Evolutionary conservation across 257 asterid genomes (phyloP).

Genomic region (Solanum pinnatisectum): DNA sequence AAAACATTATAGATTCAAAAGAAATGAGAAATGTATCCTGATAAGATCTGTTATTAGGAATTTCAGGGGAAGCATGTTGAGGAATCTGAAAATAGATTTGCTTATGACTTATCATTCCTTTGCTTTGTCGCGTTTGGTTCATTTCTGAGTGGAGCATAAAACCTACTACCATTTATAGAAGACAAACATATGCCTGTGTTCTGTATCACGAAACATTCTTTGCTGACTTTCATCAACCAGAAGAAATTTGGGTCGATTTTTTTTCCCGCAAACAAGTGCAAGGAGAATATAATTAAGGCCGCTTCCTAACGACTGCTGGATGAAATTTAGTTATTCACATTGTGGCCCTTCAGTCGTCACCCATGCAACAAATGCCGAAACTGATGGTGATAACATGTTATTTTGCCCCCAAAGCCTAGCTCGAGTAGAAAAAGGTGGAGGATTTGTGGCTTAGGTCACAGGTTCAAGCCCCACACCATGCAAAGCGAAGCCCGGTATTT

Average conservation of each 20-base stretch:
- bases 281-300: not conserved
- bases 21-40: not conserved
- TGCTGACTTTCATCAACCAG: not conserved
- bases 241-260: not conserved
- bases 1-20: not conserved
- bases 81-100: not conserved
- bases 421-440: not conserved
- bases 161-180: not conserved
- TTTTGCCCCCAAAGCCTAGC: not conserved
- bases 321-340: not conserved
- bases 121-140: not conserved
- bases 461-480: not conserved
- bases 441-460: not conserved
- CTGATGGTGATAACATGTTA: not conserved
- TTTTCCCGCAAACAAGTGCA: not conserved
- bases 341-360: not conserved
- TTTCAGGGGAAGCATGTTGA: not conserved
- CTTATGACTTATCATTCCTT: not conserved
- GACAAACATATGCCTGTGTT: not conserved
- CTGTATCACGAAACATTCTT: not conserved
- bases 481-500: not conserved
- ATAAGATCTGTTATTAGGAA: not conserved
- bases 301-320: not conserved
- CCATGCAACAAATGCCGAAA: not conserved
- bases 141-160: not conserved